phyloP scores from a whole-genome alignment of 2,329 filamentous ascomycete species.

The Hymenoscyphus occultus region DNA sequence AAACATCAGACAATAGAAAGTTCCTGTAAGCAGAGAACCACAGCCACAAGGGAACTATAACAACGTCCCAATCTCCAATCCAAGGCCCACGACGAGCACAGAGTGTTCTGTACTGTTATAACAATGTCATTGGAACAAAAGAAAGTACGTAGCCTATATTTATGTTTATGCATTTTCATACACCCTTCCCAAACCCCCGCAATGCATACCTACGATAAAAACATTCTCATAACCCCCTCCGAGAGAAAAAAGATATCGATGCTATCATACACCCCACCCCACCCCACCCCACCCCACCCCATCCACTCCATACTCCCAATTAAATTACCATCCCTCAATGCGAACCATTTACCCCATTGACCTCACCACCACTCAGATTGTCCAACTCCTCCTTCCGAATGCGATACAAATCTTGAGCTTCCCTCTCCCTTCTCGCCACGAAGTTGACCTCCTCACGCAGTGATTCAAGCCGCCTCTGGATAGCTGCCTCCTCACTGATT shows the following conservation, averaged over 20 bases:
- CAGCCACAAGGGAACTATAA: no score
- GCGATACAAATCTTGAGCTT: constrained; percentile 86
- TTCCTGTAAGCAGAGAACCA: no score
- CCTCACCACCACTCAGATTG: constrained; percentile 44
- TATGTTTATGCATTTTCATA: background rate
- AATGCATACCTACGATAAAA: background rate
- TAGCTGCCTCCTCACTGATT: constrained; percentile 74
- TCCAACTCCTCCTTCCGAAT: constrained; percentile 74
- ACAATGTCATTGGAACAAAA: background rate
- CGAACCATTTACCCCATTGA: constrained; percentile 28
- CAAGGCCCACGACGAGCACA: no score
- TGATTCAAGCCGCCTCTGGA: constrained; percentile 67
- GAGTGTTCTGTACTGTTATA: background rate
- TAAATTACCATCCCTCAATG: constrained; percentile 17
- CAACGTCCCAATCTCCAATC: no score
- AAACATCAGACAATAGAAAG: no score
- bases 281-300: background rate
- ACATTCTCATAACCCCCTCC: background rate
- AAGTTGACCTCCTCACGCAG: constrained; percentile 81
- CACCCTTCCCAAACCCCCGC: background rate
- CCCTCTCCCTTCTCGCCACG: constrained; percentile 76
- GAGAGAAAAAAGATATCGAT: background rate
- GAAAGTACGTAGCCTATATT: background rate
- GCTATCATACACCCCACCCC: background rate
- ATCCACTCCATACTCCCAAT: constrained; percentile 2